Evolutionary conservation across 1,139 yeast genomes (phyloP), one percentile per base, ranked within the genome.

Genomic region (Hemisphaericaspora lyxosophila): DNA sequence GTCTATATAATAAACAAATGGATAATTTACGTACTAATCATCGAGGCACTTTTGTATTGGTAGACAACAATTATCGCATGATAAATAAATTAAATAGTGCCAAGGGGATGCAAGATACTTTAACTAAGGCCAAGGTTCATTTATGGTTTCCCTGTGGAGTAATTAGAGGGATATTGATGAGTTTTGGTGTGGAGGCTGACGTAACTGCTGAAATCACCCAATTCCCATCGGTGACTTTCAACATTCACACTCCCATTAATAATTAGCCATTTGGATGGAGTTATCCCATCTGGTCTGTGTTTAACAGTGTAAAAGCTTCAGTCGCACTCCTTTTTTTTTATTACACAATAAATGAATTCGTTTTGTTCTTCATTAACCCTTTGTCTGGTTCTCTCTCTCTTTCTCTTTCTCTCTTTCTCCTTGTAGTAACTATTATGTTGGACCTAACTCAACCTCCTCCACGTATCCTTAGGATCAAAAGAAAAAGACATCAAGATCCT

Each of bases 1-100:
- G 75, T 36, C 57, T 90, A 28, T 89, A 80, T 62, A 78, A 81
- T 33, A 92, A 89, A 59, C 97, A 86, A 60, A 87, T 92, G 71
- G 96, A 89, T 59, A 89, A 88, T 53, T 70, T 92, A 44, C 75
- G 95, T 47, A 92, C 98, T 1, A 92, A 92, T 57, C 97, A 92
- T 57, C 65, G 95, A 35, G 89, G 94, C 5, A 85, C 92, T 0
- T 87, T 82, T 60, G 94, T 87, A 25, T 67, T 87, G 37, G 79
- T 85, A 12, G 96, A 87, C 56, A 78, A 75, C 54, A 64, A 64
- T 35, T 84, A 83, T 62, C 70, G 72, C 41, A 67, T 78, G 41
- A 74, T 86, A 33, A 58, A 64, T 27, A 68, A 76, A 33, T 73
- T 85, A 69, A 72, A 78, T 52, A 75, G 84, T 30, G 61, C 73